phyloP scores from a whole-genome alignment of 2,329 filamentous ascomycete genomes.

The Cadophora sp. region DNA sequence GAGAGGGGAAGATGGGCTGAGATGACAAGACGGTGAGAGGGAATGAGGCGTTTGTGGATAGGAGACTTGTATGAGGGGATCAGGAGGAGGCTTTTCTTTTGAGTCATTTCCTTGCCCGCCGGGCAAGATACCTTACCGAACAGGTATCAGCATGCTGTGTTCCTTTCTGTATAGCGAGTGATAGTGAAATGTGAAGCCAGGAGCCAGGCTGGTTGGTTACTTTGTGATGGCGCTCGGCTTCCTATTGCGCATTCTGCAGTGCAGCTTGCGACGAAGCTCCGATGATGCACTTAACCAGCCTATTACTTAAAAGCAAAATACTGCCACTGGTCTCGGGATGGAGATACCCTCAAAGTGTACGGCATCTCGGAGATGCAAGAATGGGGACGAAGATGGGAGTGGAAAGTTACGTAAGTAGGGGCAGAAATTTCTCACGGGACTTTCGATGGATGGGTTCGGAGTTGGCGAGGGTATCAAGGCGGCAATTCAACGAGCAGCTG shows the following conservation, averaged over 20 bases:
- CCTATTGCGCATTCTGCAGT: neutral
- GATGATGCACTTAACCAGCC: neutral
- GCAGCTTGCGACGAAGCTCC: neutral
- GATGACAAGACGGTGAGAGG: neutral
- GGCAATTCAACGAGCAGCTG: neutral
- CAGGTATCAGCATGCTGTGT: neutral
- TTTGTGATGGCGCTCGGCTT: neutral
- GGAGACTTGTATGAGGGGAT: neutral
- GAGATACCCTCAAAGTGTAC: slow-evolving; percentile 1
- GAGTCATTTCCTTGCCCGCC: slow-evolving; percentile 10
- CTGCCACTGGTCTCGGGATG: neutral
- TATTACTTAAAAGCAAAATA: neutral
- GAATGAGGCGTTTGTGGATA: neutral
- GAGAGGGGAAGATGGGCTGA: neutral
- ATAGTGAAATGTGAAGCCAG: neutral
- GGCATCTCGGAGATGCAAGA: slow-evolving; percentile 9
- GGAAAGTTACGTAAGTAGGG: slow-evolving; percentile 5
- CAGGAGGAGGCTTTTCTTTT: neutral
- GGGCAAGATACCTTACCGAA: slow-evolving; percentile 13
- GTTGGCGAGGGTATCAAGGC: neutral
- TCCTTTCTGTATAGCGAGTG: neutral
- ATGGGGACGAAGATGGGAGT: neutral
- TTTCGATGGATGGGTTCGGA: neutral
- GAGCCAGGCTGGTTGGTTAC: too few relatives aligned
- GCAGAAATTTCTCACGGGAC: neutral